phyloP scores from a whole-genome alignment of 179 eudicot species.

The Heliamphora pulchella region DNA sequence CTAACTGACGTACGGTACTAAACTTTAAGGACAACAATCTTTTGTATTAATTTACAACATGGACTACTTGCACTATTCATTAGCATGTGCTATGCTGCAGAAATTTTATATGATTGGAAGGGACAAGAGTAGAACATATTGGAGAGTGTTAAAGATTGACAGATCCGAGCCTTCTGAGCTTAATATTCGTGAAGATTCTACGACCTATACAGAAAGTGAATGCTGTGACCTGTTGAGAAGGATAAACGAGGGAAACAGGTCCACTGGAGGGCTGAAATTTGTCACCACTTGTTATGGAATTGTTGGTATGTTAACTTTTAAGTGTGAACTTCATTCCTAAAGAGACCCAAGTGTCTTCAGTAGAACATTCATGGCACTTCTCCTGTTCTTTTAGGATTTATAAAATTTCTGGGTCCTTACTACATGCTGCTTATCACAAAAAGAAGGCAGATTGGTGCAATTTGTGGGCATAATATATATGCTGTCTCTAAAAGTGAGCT shows the following conservation, averaged over 20 bases:
- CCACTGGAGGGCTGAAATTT: slow-evolving; percentile 80
- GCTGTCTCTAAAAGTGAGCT: slow-evolving; percentile 74
- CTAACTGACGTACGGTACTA: neutral
- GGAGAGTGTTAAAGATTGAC: slow-evolving; percentile 84
- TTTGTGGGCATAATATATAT: slow-evolving; percentile 75
- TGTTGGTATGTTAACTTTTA: slow-evolving; percentile 53
- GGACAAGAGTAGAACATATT: slow-evolving; percentile 73
- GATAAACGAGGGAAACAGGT: slow-evolving; percentile 83
- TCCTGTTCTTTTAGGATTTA: slow-evolving; percentile 46
- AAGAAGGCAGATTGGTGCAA: slow-evolving; percentile 73
- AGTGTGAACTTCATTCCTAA: neutral
- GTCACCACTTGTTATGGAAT: slow-evolving; percentile 90
- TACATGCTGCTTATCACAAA: slow-evolving; percentile 83
- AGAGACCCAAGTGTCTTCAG: neutral
- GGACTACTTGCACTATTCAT: neutral
- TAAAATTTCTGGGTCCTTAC: slow-evolving; percentile 88
- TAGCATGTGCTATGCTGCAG: slow-evolving; percentile 36
- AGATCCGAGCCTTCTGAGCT: slow-evolving; percentile 71
- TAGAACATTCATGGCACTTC: slow-evolving; percentile 1
- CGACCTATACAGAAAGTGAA: slow-evolving; percentile 65
- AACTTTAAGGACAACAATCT: neutral
- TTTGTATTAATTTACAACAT: neutral
- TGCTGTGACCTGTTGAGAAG: slow-evolving; percentile 73
- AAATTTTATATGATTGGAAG: slow-evolving; percentile 88
- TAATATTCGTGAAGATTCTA: slow-evolving; percentile 69